These are phyloP conservation scores for Penicillium parvum DNA, from an alignment of 495 filamentous ascomycete genomes.

Conservation along the genomic window DNA sequence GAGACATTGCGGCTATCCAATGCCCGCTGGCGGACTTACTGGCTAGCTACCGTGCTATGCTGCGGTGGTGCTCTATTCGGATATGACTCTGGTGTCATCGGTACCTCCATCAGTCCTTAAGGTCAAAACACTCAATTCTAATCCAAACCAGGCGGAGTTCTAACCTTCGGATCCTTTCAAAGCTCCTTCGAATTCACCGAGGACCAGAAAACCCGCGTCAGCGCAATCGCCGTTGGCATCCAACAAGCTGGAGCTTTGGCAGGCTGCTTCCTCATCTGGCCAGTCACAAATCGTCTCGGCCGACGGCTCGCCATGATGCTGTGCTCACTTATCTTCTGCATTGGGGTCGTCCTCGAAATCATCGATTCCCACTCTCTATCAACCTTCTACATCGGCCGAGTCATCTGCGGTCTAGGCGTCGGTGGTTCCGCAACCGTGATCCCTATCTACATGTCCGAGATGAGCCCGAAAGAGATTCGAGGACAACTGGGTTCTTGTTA, in stretches of 20 bases:
- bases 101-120: slow-evolving; percentile 16
- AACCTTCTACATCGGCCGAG: slow-evolving; percentile 43
- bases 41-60: slow-evolving; percentile 46
- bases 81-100: slow-evolving; percentile 44
- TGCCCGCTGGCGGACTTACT: slow-evolving; percentile 46
- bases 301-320: slow-evolving; percentile 41
- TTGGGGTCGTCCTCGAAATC: slow-evolving; percentile 43
- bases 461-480: slow-evolving; percentile 51
- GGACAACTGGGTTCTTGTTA: slow-evolving; percentile 50
- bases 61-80: slow-evolving; percentile 43
- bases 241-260: slow-evolving; percentile 45
- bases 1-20: slow-evolving; percentile 28
- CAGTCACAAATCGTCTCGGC: slow-evolving; percentile 41
- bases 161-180: slow-evolving; percentile 46
- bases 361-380: slow-evolving; percentile 39
- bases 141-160: slow-evolving; percentile 35
- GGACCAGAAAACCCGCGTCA: slow-evolving; percentile 34
- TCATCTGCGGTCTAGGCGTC: slow-evolving; percentile 54
- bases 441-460: slow-evolving; percentile 55
- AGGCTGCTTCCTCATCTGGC: slow-evolving; percentile 49
- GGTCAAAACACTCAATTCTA: neutral
- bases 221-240: slow-evolving; percentile 43
- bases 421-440: slow-evolving; percentile 54
- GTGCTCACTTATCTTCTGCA: slow-evolving; percentile 43
- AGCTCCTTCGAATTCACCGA: slow-evolving; percentile 36